phyloP scores from a whole-genome alignment of 2,329 filamentous ascomycete genomes.

The Aureobasidium mangrovei region DNA sequence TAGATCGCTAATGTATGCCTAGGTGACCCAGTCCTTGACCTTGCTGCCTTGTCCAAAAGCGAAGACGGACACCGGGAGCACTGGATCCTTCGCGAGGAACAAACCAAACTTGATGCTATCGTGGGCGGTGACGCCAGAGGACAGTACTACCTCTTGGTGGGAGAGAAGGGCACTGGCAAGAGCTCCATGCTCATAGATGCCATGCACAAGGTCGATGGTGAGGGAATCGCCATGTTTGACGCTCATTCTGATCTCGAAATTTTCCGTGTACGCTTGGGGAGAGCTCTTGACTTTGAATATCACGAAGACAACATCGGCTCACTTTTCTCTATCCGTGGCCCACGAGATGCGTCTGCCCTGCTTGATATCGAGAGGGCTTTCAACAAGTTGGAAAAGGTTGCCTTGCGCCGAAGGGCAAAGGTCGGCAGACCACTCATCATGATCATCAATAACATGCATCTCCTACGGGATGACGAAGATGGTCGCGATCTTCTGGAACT shows the following conservation, averaged over 20 bases:
- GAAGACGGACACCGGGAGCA: conserved; percentile 20
- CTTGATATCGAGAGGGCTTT: conserved; percentile 93
- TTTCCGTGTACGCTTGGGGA: conserved; percentile 84
- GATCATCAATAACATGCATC: conserved; percentile 88
- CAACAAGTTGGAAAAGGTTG: conserved; percentile 97
- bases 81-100: conserved; percentile 40
- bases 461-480: conserved; percentile 83
- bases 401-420: conserved; percentile 57
- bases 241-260: conserved; percentile 93
- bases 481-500: conserved; percentile 90
- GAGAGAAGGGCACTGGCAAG: conserved; percentile 95
- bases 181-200: conserved; percentile 93
- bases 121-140: conserved; percentile 63
- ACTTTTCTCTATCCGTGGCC: conserved; percentile 88
- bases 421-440: conserved; percentile 68
- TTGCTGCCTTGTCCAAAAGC: conserved; percentile 45
- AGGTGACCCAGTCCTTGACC: conserved; percentile 59
- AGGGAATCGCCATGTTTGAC: conserved; percentile 90
- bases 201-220: conserved; percentile 85
- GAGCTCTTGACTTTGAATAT: conserved; percentile 91
- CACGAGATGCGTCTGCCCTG: conserved; percentile 81
- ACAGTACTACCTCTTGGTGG: conserved; percentile 85
- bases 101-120: conserved; percentile 64
- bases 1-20: not conserved
- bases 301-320: conserved; percentile 97